Conservation (phyloP, 345 rosid genomes). For the Syzygium oleosum region DNA sequence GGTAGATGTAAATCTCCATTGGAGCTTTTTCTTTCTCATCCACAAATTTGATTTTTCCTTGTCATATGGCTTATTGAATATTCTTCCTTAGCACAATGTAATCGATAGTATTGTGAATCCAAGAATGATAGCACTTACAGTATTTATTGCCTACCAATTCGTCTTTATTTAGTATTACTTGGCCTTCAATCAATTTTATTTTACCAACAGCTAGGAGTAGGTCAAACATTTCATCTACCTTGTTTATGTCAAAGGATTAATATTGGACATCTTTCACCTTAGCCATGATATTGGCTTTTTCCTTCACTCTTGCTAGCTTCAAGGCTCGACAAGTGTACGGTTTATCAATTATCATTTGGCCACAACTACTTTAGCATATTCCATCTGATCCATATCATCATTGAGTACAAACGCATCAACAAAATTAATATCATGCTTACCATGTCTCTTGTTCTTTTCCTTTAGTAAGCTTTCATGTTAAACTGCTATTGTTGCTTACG, state of each 20-base stretch:
- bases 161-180: background rate
- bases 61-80: fast-evolving
- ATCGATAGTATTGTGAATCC: background rate
- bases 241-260: background rate
- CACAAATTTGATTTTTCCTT: background rate
- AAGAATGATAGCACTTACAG: background rate
- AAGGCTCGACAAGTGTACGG: background rate
- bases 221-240: background rate
- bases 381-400: background rate
- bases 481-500: background rate
- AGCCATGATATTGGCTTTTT: background rate
- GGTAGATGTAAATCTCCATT: no score
- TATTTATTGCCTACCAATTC: background rate
- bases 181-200: background rate
- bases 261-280: background rate
- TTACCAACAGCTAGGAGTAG: background rate
- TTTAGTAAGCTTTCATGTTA: no score
- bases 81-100: no score
- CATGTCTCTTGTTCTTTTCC: background rate
- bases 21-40: no score
- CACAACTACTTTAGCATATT: background rate
- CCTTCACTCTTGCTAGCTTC: background rate
- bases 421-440: background rate
- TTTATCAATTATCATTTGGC: background rate
- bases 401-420: background rate